Percentiles rank a stretch among this genome's conserved stretches.
These are phyloP conservation scores for Xylaria sp. DNA, from an alignment of 495 filamentous ascomycete genomes.

Conservation along the genomic window DNA sequence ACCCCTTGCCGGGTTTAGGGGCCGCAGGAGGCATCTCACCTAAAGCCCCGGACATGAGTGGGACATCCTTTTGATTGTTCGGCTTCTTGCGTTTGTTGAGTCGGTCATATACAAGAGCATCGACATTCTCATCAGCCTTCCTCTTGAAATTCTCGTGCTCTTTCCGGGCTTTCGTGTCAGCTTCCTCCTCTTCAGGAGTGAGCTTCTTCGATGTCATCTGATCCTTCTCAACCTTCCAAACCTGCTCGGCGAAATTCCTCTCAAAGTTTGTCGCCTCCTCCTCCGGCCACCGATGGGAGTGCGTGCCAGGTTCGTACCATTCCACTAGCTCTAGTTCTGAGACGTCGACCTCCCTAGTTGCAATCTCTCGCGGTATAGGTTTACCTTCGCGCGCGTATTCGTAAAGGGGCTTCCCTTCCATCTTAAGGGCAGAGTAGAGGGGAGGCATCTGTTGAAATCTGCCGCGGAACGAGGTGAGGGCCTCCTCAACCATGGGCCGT, in stretches of 20 bases:
- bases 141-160: slow-evolving; percentile 56
- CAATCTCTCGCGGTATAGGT: slow-evolving; percentile 81
- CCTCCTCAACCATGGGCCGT: slow-evolving; percentile 75
- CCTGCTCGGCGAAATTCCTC: slow-evolving; percentile 73
- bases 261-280: slow-evolving; percentile 75
- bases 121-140: slow-evolving; percentile 53
- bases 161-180: slow-evolving; percentile 52
- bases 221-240: slow-evolving; percentile 62
- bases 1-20: slow-evolving; percentile 43
- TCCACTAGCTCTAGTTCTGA: slow-evolving; percentile 78
- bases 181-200: slow-evolving; percentile 54
- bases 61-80: slow-evolving; percentile 31
- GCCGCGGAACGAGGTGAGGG: slow-evolving; percentile 77
- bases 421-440: slow-evolving; percentile 87
- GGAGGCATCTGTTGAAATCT: slow-evolving; percentile 91
- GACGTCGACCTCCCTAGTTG: slow-evolving; percentile 78
- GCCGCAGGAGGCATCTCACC: slow-evolving; percentile 40
- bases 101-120: slow-evolving; percentile 51
- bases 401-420: slow-evolving; percentile 90
- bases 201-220: slow-evolving; percentile 49
- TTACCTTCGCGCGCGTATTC: slow-evolving; percentile 94
- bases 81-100: slow-evolving; percentile 44
- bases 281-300: slow-evolving; percentile 74
- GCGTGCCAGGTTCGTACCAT: slow-evolving; percentile 85
- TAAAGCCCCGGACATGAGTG: slow-evolving; percentile 63